These are phyloP conservation scores for Neurospora discreta DNA, from an alignment of 495 filamentous ascomycete genomes.

Conservation along the genomic window DNA sequence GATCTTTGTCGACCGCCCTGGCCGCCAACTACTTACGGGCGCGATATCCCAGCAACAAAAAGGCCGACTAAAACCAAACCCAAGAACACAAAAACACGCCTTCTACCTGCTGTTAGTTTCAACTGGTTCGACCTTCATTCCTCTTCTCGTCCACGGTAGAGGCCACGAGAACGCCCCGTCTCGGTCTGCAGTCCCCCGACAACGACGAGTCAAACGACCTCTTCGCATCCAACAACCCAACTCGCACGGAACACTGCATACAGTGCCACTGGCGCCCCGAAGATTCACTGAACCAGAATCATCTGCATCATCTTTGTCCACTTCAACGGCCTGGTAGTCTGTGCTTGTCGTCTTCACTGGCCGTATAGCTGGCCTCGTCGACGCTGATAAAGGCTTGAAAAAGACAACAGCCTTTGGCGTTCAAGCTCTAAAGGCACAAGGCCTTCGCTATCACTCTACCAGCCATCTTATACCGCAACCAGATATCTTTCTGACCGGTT, in stretches of 20 bases:
- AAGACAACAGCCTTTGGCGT: neutral
- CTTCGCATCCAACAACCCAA: slow-evolving; percentile 11
- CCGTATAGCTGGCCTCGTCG: slow-evolving; percentile 1
- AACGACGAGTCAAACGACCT: slow-evolving; percentile 3
- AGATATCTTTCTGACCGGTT: neutral
- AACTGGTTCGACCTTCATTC: neutral
- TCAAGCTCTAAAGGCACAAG: neutral
- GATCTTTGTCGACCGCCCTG: slow-evolving; percentile 29
- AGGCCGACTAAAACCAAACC: slow-evolving; percentile 5
- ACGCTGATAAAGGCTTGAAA: neutral
- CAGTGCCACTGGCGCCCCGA: slow-evolving; percentile 31
- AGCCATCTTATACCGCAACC: neutral
- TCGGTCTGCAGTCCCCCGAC: slow-evolving; percentile 31
- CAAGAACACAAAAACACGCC: slow-evolving; percentile 1
- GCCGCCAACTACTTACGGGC: neutral
- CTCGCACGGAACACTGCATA: slow-evolving; percentile 33
- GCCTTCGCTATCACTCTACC: neutral
- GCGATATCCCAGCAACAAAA: neutral
- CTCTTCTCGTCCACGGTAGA: slow-evolving; percentile 7
- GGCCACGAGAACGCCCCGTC: slow-evolving; percentile 6
- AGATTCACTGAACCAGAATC: slow-evolving; percentile 30
- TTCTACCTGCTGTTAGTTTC: neutral
- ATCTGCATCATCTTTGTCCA: slow-evolving; percentile 37
- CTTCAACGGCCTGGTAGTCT: slow-evolving; percentile 16
- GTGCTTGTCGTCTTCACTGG: slow-evolving; percentile 5